A percentile compares a stretch with the other conserved stretches of the same genome.
Evolutionary conservation across 345 rosid species (phyloP).

Genomic region (Lumnitzera littorea): DNA sequence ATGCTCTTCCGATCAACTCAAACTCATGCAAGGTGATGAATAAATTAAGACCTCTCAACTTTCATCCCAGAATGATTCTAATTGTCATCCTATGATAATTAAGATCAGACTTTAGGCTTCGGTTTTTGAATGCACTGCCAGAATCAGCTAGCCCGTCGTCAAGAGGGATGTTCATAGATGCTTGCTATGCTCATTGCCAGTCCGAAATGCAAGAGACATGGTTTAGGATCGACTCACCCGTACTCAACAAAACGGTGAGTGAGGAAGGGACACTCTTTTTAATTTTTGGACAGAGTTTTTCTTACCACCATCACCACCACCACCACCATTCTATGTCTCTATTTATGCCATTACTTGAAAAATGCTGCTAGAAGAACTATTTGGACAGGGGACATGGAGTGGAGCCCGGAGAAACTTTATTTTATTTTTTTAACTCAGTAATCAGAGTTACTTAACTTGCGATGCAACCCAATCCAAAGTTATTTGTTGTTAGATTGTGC

Average conservation of each 20-base stretch:
- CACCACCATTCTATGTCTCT: too few relatives aligned
- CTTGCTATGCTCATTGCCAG: conserved; percentile 90
- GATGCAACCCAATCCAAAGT: background rate
- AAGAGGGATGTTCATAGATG: conserved; percentile 71
- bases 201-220: conserved; percentile 74
- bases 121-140: conserved; percentile 52
- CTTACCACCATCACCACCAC: too few relatives aligned
- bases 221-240: conserved; percentile 65
- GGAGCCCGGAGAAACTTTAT: too few relatives aligned
- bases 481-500: too few relatives aligned
- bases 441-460: background rate
- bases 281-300: too few relatives aligned
- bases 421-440: too few relatives aligned
- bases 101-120: conserved; percentile 55
- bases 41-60: background rate
- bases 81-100: background rate
- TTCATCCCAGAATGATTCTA: background rate
- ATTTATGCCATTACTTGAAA: too few relatives aligned
- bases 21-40: conserved; percentile 59
- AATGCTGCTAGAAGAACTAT: too few relatives aligned
- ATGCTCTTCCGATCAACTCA: conserved; percentile 57
- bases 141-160: conserved; percentile 46
- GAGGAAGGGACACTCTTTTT: background rate
- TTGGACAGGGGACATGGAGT: too few relatives aligned
- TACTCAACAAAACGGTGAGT: conserved; percentile 40